Evolutionary conservation across 2,329 filamentous ascomycete genomes (phyloP).

Genomic region (Venturia oleaginea): DNA sequence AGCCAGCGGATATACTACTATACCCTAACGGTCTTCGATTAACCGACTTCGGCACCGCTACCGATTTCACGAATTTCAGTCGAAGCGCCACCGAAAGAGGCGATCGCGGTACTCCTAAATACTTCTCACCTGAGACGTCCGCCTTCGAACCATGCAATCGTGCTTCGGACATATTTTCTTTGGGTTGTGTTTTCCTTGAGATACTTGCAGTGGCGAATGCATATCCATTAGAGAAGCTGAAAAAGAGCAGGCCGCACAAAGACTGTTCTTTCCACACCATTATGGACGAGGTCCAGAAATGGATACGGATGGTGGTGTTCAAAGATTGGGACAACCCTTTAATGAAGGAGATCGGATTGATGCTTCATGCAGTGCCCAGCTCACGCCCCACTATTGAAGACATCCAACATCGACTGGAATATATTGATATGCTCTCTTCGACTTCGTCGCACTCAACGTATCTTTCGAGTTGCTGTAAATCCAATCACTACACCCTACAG

Average conservation of each 20-base stretch:
- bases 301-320: background rate
- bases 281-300: background rate
- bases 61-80: constrained; percentile 20
- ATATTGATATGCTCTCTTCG: no score
- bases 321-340: background rate
- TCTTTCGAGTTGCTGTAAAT: no score
- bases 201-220: background rate
- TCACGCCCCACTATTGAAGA: no score
- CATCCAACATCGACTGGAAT: no score
- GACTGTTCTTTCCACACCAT: background rate
- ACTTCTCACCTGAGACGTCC: constrained; percentile 20
- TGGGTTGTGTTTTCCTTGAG: background rate
- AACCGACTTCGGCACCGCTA: constrained; percentile 21
- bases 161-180: background rate
- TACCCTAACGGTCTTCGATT: constrained; percentile 16
- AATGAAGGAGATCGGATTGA: background rate
- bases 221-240: background rate
- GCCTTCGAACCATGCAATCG: constrained; percentile 12
- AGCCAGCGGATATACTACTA: constrained; percentile 19
- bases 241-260: background rate
- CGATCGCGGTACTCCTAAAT: constrained; percentile 19
- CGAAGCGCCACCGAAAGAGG: constrained; percentile 20
- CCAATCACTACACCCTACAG: no score
- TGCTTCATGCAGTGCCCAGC: no score
- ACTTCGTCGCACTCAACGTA: no score